Percentiles rank a stretch among this genome's conserved stretches.
These are phyloP conservation scores for Aureobasidium pullulans DNA, from an alignment of 2,329 filamentous ascomycete genomes.

Conservation along the genomic window DNA sequence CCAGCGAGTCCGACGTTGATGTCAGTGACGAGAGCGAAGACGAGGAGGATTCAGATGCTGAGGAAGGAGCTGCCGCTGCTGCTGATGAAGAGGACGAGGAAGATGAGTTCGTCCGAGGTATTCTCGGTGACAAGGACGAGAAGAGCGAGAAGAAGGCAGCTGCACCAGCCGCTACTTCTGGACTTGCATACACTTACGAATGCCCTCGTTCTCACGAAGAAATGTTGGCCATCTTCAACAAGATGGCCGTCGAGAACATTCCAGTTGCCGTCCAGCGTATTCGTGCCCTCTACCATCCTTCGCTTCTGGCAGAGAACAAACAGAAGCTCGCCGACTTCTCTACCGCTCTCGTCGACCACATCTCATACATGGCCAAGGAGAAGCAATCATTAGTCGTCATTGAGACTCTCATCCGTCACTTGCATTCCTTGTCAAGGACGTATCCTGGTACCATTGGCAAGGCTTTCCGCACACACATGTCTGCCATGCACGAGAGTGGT, in stretches of 20 bases:
- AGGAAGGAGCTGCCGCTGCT: slow-evolving; percentile 18
- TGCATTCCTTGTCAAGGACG: slow-evolving; percentile 85
- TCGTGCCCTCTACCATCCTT: slow-evolving; percentile 84
- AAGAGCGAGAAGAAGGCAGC: slow-evolving; percentile 17
- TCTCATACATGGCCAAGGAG: slow-evolving; percentile 51
- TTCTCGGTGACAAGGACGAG: slow-evolving; percentile 26
- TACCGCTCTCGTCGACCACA: slow-evolving; percentile 57
- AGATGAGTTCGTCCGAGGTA: slow-evolving; percentile 40
- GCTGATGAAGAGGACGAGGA: slow-evolving; percentile 34
- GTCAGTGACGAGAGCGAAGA: slow-evolving; percentile 24
- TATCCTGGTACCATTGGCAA: slow-evolving; percentile 72
- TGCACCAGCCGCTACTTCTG: slow-evolving; percentile 32
- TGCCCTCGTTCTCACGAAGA: slow-evolving; percentile 76
- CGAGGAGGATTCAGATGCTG: slow-evolving; percentile 33
- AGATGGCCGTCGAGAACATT: slow-evolving; percentile 55
- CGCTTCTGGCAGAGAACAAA: slow-evolving; percentile 79
- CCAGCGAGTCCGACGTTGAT: slow-evolving; percentile 59
- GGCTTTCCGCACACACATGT: slow-evolving; percentile 68
- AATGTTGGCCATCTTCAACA: slow-evolving; percentile 57
- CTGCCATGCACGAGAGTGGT: slow-evolving; percentile 47
- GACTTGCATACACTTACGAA: slow-evolving; percentile 74
- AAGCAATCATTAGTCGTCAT: slow-evolving; percentile 53
- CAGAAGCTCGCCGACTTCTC: slow-evolving; percentile 67
- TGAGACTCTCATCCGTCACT: slow-evolving; percentile 77
- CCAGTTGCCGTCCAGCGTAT: slow-evolving; percentile 82